Evolutionary conservation across 2,329 filamentous ascomycete species (phyloP), one percentile per base, ranked within the genome.

Genomic region (Diaporthe helianthi): DNA sequence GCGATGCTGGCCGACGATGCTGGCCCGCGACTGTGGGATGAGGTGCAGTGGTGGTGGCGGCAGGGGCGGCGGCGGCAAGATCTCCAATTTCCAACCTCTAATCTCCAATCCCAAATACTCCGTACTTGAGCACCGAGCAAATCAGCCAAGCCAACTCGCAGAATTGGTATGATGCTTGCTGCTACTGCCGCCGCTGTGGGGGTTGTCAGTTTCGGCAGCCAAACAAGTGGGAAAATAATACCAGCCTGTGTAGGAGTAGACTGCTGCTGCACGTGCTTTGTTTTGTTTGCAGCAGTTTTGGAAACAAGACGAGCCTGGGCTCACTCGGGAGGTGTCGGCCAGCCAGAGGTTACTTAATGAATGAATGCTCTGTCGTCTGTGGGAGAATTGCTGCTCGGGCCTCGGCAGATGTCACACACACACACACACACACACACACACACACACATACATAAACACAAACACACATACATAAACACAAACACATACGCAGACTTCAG

Each of bases 281-380:
- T 47, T 47, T 19, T 49, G 44, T 63, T 49, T 63, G 44, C 9
- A 36, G 41, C 9, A 24, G 58, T 63, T 41, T 47, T 49, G 58
- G 58, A 63, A 63, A 63, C 58, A 22, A 49, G 58, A 63, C 36
- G 36, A 58, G 52, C 49, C 49, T 49, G 41, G 24, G 47, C 51
- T 41, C 41, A 33, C 58, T 61, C 41, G 26, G 58, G 41, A 29
- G 58, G 54, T 19, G 12, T 54, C 29, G 54, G 24, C 54, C 24
- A 63, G 58, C n/a, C n/a, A 49, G 19, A 63, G 36, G 44, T 36
- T n/a, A n/a, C n/a, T n/a, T n/a, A n/a, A 49, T 15, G 5, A 36
- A 63, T 63, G 10, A 49, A 63, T 47, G 41, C 26, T 47, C 55
- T 61, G n/a, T 41, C 55, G 55, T 9, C 55, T 46, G 26, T 26